Base-by-base conservation (phyloP, 441 rosid genomes). In the Rhodomyrtus psidioides region DNA sequence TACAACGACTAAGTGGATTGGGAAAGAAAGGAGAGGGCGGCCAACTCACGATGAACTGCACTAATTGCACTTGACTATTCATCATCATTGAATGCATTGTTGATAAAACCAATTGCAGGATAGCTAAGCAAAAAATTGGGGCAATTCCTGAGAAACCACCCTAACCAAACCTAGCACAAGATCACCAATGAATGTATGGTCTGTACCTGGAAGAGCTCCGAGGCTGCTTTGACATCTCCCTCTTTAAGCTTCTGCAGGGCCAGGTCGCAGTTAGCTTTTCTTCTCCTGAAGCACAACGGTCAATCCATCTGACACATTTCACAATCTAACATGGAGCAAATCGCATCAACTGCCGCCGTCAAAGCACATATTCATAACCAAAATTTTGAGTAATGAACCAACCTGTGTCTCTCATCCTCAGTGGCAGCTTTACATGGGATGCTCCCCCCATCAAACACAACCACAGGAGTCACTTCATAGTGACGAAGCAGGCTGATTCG, bases 371-470 rank as follows among this genome's bases (percentile, higher is more conserved):
- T 30, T 12, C 53, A 44, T 27, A 49, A 44, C n/a, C 49, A 70
- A 58, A 49, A n/a, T 53, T 53, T n/a, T 65, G 17, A 51, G 51
- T 2, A 65, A 44, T 53, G 46, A 59, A 81, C 84, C 30, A 84
- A 89, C 96, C 94, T 95, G 59, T 94, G 88, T 75, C 97, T 90
- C 34, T 93, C 95, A 39, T 92, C 88, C 89, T 94, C 96, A 28
- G 98, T 95, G 49, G 92, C 92, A 82, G 95, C 91, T 87, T 96
- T 95, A 85, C 95, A 93, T 17, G 99, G 98, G 84, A 96, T 91
- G 84, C 89, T 90, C 44, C 93, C 98, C 79, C 97, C 98, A 90
- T 96, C 97, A 74, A 95, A 93, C 56, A 94, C 99, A 84, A 96
- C 97, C 76, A 96, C 93, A 4, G 96, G 97, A 27, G 88, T 93